Base-by-base conservation (phyloP, 306 rosid species). In the Rubus parviflorus region DNA sequence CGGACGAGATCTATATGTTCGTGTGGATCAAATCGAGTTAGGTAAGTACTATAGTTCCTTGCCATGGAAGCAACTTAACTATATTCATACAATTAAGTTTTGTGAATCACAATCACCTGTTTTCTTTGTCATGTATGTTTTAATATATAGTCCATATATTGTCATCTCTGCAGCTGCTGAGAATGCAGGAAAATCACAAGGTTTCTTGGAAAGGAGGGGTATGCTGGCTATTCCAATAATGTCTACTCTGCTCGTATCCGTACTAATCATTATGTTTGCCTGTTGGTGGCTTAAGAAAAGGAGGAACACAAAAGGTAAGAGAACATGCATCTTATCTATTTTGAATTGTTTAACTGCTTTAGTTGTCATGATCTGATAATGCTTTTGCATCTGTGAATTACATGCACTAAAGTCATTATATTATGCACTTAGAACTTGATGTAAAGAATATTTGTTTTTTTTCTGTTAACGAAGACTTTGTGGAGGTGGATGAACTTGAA, bases 1-100 rank as follows among this genome's bases (percentile, higher is more conserved):
- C 19, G 92, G 90, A 13, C 80, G 71, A 20, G 89, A 86, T 69
- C 58, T 90, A 6, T 79, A 63, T 54, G 60, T 90, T 3, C 90
- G 90, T 11, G 93, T 87, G 41, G 88, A 80, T 69, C 42, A 70
- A 4, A 13, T 37, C 19, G 72, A 51, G 57, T 16, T 52, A 52
- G n/a, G 57, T 30, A 30, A 30, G 35, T 52, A 16, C 57, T 17
- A 5, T 30, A 30, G 7, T 52, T 6, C 16, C n/a, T 6, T 5
- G 20, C 20, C 3, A 52, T 52, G 20, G 22, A 7, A 52, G 57
- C 57, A 52, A 22, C 37, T 0, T 3, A 3, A 7, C 60, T 20
- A 4, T 8, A 30, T 30, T 1, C 2, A 30, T 25, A 57, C 0
- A 30, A 30, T 30, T 30, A 1, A 9, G 7, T 22, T n/a, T 2